A percentile compares a stretch with the other conserved stretches of the same genome.
Evolutionary conservation across 1,284 basidiomycete species (phyloP).

Genomic region (Anthracocystis setariae): DNA sequence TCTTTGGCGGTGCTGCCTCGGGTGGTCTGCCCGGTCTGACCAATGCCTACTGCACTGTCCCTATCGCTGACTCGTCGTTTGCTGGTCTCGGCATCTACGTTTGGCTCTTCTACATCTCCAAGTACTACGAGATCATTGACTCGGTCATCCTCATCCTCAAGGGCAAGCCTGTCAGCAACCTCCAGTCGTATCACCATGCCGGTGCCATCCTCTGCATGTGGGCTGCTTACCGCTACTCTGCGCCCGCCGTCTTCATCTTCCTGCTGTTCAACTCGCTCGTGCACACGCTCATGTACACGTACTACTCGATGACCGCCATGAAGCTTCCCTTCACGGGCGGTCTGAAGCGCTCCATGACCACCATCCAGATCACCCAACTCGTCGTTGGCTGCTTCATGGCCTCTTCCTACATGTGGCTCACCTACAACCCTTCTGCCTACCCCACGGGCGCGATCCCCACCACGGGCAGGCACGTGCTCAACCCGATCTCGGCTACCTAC

Average conservation of each 20-base stretch:
- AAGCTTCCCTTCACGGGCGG: slow-evolving; percentile 64
- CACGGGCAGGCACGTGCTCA: slow-evolving; percentile 34
- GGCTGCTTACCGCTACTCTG: slow-evolving; percentile 62
- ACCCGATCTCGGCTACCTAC: slow-evolving; percentile 22
- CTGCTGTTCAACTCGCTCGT: slow-evolving; percentile 53
- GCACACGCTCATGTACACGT: slow-evolving; percentile 60
- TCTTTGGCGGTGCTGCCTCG: slow-evolving; percentile 23
- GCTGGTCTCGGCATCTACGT: slow-evolving; percentile 56
- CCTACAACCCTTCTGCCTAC: slow-evolving; percentile 43
- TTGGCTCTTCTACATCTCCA: slow-evolving; percentile 67
- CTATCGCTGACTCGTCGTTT: slow-evolving; percentile 56
- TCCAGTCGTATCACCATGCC: slow-evolving; percentile 60
- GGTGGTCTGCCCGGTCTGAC: slow-evolving; percentile 52
- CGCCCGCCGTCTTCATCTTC: slow-evolving; percentile 52
- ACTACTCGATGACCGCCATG: slow-evolving; percentile 63
- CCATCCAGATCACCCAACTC: slow-evolving; percentile 61
- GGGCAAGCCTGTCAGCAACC: slow-evolving; percentile 65
- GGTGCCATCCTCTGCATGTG: slow-evolving; percentile 67
- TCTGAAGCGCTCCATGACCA: slow-evolving; percentile 63
- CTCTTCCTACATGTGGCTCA: slow-evolving; percentile 36
- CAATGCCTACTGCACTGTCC: slow-evolving; percentile 66
- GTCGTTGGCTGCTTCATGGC: slow-evolving; percentile 52
- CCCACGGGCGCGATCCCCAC: slow-evolving; percentile 35
- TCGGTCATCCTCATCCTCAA: slow-evolving; percentile 67
- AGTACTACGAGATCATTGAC: slow-evolving; percentile 68